A percentile compares a stretch with the other conserved stretches of the same genome.
Evolutionary conservation across 176 grass and related monocot species (phyloP).

Genomic region (Eremochloa ophiuroides): DNA sequence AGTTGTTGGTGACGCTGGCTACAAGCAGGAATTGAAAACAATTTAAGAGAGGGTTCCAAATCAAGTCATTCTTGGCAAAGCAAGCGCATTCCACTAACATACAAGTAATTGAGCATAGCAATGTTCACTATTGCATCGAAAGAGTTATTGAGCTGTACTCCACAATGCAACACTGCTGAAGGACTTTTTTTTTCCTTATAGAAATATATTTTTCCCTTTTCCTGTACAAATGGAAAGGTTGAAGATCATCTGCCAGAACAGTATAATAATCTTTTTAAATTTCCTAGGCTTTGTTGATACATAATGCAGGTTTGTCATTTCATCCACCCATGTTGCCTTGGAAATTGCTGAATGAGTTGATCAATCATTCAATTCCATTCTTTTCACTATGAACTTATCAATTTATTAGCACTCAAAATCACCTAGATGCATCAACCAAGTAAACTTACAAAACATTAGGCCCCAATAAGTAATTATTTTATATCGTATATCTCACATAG

Average conservation of each 20-base stretch:
- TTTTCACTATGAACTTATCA: background rate
- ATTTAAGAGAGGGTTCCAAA: background rate
- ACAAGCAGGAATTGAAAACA: constrained; percentile 28
- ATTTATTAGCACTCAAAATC: background rate
- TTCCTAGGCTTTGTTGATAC: background rate
- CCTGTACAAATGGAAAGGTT: background rate
- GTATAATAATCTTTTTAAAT: background rate
- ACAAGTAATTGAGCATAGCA: background rate
- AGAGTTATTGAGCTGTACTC: background rate
- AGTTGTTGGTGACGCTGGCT: constrained; percentile 96
- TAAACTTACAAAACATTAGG: background rate
- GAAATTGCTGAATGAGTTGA: background rate
- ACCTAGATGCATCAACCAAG: background rate
- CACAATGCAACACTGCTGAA: background rate
- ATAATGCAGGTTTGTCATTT: background rate
- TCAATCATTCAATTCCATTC: background rate
- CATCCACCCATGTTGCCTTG: background rate
- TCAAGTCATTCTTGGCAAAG: background rate
- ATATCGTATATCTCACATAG: background rate
- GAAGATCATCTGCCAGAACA: background rate
- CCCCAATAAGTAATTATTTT: background rate
- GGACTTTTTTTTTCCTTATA: background rate
- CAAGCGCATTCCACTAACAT: constrained; percentile 7
- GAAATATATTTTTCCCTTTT: background rate
- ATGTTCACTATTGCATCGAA: background rate